Evolutionary conservation across 148 eudicot species (phyloP), one percentile per base, ranked within the genome.

Genomic region (Pouteria glomerata): DNA sequence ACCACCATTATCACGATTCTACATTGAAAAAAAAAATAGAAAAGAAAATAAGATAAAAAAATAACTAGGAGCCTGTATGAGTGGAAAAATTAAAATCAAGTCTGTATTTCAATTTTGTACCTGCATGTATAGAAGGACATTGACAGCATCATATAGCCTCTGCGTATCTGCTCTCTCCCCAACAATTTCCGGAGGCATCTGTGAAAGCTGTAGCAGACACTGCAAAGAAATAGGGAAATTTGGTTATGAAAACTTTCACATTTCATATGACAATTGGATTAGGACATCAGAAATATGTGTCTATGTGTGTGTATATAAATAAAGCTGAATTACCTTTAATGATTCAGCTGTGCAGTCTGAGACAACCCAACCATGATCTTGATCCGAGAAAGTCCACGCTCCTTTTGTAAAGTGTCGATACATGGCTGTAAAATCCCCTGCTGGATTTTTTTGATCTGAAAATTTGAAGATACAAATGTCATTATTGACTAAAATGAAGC

Each of bases 1-100:
- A 31, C 87, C 87, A 19, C 87, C 87, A 73, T 72, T 84, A 23
- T 19, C 45, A 57, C 79, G 82, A 47, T 68, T 76, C 77, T 84
- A 44, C 12, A 71, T n/a, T 0, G 33, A 33, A 31, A 51, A 51
- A 66, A 1, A 4, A 19, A 13, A 27, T 4, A 2, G 34, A 53
- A 8, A 4, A 45, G 12, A 44, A 29, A 21, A 53, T 19, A 61
- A 0, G 13, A 18, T 2, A 12, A 30, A 23, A 15, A 33, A 29
- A 10, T 8, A 19, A 8, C 16, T 39, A 4, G 10, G 44, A 10
- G 5, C 5, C 44, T 39, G 44, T 39, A 10, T 39, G 10, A 39
- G 44, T 39, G 7, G 5, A 39, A 39, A 4, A 13, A n/a, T n/a
- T n/a, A 21, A 26, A 4, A 11, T 42, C 24, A 65, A 23, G 24